Base-by-base conservation (phyloP, 2,329 filamentous ascomycete species). In the Fusarium kyushuense region DNA sequence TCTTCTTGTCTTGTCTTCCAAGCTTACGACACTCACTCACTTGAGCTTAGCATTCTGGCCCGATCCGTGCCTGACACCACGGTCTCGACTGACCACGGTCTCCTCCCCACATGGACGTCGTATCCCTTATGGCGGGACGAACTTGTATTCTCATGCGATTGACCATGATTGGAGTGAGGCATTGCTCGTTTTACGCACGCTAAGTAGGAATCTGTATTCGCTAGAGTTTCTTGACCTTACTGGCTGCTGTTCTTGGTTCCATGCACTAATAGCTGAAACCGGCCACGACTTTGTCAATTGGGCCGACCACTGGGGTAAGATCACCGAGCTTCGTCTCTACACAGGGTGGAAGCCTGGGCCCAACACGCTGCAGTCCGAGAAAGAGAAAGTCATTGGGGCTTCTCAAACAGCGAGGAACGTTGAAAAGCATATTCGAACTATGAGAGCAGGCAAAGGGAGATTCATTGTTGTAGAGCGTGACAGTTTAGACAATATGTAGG, bases 31-130 rank as follows among this genome's bases (percentile, higher is more conserved):
- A 16, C 76, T 90, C 38, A 90, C 88, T 3, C 87, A 90, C 70
- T 79, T 90, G 40, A 88, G 84, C 66, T 80, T 90, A 9, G 86
- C 87, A 17, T 86, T 84, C 73, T 90, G 88, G 88, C 88, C 88
- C 2, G 82, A 84, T 49, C 88, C 88, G 3, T 83, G 82, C 17
- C 76, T 88, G n/a, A 87, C 86, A 3, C 85, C 85, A 11, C 84
- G 85, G 66, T 82, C 86, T 9, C 83, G 80, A 58, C 79, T 79
- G 27, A 77, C 84, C 1, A 82, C 83, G 3, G 76, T 89, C 3
- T 76, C 80, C 2, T 82, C 83, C 6, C 78, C 79, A 6, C 76
- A 81, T 32, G 84, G 81, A 29, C 78, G 71, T 30, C 76, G 73
- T 16, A 75, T 87, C 12, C 82, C 84, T 36, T 89, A 88, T 64